Evolutionary conservation across 2,329 filamentous ascomycete genomes (phyloP), one percentile per base, ranked within the genome.

Genomic region (Aureobasidium mangrovei): DNA sequence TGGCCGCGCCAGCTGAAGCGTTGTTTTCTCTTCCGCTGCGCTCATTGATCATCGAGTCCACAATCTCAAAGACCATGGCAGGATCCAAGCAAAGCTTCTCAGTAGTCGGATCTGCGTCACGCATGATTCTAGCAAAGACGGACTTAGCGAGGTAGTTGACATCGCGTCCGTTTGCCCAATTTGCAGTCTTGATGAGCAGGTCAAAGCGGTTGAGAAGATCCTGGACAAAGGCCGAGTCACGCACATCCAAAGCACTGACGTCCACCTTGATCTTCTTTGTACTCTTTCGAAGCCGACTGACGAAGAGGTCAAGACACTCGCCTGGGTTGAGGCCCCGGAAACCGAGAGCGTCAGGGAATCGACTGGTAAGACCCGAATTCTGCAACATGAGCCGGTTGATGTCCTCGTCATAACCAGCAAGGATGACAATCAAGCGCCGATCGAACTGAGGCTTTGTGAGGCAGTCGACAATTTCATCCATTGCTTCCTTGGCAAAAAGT

Each of bases 351-450:
- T 84, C 82, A 0, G 81, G 79, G 60, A 88, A 88, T 0, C 84
- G 77, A 38, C 80, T 84, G 0, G 77, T 78, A 12, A 88, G 67
- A 0, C 84, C 84, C 0, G 78, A 74, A 58, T 88, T 88, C 24
- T 76, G 71, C 0, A 70, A 67, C 67, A 88, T 74, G 0, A 88
- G 73, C 0, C 71, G 67, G 60, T 88, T 81, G 55, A 88, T 86
- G 36, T 87, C 81, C 0, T 74, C 61, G 7, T 82, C 78, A 58
- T 88, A 88, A 0, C 85, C 85, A 0, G 85, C 85, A 0, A 88
- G 68, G 35, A 88, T 85, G 35, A 84, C 75, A 38, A 88, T 74
- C 2, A 88, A 67, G 56, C 82, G 84, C 32, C 76, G 71, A 2
- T 72, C 67, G 62, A 80, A 88, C 36, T 70, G 75, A 0, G 76